Conservation (phyloP, 495 filamentous ascomycete genomes). For the Hamigera avellanea region DNA sequence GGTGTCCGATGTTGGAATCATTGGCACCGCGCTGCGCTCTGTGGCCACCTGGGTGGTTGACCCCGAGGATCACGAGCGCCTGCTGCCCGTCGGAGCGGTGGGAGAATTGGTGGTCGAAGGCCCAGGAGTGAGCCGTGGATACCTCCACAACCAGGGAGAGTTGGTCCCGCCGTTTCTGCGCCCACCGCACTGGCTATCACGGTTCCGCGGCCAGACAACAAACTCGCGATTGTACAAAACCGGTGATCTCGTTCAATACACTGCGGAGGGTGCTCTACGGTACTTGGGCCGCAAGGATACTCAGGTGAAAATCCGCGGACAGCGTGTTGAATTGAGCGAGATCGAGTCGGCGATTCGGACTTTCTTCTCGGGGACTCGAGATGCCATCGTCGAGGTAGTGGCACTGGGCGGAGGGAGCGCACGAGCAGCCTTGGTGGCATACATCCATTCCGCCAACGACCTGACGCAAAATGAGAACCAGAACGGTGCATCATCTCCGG, state of each 20-base stretch:
- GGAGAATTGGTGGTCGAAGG: constrained; percentile 26
- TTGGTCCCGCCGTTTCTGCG: constrained; percentile 9
- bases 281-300: constrained; percentile 8
- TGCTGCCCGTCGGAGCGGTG: constrained; percentile 21
- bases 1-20: background rate
- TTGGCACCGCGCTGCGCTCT: constrained; percentile 44
- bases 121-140: constrained; percentile 15
- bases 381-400: too few relatives aligned
- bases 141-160: constrained; percentile 15
- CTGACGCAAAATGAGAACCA: too few relatives aligned
- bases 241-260: constrained; percentile 2
- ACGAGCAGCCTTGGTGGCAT: too few relatives aligned
- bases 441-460: too few relatives aligned
- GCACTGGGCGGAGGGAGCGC: too few relatives aligned
- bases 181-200: constrained; percentile 15
- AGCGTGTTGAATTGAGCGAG: constrained; percentile 34
- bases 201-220: constrained; percentile 1
- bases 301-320: constrained; percentile 33
- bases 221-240: constrained; percentile 4
- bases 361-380: too few relatives aligned
- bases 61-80: constrained; percentile 13
- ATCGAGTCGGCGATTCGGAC: too few relatives aligned
- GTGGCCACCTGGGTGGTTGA: constrained; percentile 28
- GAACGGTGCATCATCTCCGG: too few relatives aligned
- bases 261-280: background rate